Base-by-base conservation (phyloP, 345 rosid genomes). In the Camelina neglecta region DNA sequence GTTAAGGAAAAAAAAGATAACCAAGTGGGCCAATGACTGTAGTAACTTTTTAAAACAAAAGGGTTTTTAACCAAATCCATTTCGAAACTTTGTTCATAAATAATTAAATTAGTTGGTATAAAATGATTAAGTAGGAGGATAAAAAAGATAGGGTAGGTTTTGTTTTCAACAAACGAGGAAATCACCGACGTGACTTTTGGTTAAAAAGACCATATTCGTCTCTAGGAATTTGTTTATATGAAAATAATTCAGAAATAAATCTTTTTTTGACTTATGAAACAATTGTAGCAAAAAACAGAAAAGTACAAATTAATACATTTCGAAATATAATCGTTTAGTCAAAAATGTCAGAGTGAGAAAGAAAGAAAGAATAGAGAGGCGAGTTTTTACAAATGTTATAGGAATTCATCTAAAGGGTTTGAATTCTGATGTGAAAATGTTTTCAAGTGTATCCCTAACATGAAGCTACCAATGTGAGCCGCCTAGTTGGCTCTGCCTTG, bases 131-230 rank as follows among this genome's bases (percentile, higher is more conserved):
- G 9, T 69, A 12, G 59, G 75, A 29, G 31, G 31, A 29, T 35
- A 44, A n/a, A 41, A 62, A 45, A 60, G 21, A 20, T 23, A 61
- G 58, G 51, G 42, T 54, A 55, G 80, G 65, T 69, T 48, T 50
- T 75, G 73, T 59, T 75, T 64, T 75, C 60, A 59, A 39, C 67
- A 49, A 49, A 24, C 42, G 11, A 6, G 36, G 7, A 20, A 41
- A 73, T 65, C 74, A 50, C 39, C 73, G 68, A 75, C 62, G 62
- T 60, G 62, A 75, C 73, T 75, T 66, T 74, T 67, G 66, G 73
- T 38, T 75, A 21, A 61, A 60, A 67, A 49, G 8, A 35, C 38
- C 44, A 41, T 24, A 49, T 13, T 67, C 44, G 16, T 39, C 20
- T 49, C 8, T 15, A 45, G 50, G 42, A 38, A 29, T 58, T 65